phyloP scores from a whole-genome alignment of 441 rosid species.

The Populus hybrid region DNA sequence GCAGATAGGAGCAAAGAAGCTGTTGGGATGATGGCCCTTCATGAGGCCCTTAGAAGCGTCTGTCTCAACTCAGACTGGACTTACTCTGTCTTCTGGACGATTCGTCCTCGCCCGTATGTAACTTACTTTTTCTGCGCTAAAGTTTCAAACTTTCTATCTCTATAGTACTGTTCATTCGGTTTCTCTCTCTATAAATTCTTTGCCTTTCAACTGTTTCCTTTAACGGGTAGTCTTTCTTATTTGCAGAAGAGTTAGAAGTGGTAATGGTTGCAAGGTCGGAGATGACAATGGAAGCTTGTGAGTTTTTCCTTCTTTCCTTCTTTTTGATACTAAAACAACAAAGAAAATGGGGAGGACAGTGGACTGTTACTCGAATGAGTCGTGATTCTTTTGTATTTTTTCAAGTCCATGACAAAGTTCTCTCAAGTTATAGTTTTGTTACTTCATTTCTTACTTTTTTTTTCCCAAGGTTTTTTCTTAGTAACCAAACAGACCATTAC shows the following conservation, averaged over 20 bases:
- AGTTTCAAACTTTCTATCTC: constrained; percentile 12
- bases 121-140: background rate
- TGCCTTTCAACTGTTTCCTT: constrained; percentile 31
- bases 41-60: constrained; percentile 95
- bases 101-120: constrained; percentile 96
- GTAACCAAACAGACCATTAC: constrained; percentile 17
- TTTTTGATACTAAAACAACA: constrained; percentile 24
- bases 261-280: constrained; percentile 95
- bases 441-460: background rate
- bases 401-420: background rate
- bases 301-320: constrained; percentile 30
- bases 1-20: constrained; percentile 97
- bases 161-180: constrained; percentile 2
- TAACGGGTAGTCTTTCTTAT: constrained; percentile 27
- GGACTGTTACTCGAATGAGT: background rate
- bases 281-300: constrained; percentile 98
- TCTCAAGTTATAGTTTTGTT: background rate
- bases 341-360: constrained; percentile 4
- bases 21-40: constrained; percentile 99
- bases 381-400: background rate
- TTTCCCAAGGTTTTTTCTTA: constrained; percentile 9
- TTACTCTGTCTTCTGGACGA: constrained; percentile 99
- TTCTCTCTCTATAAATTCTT: constrained; percentile 13
- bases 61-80: constrained; percentile 96
- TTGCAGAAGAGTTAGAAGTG: constrained; percentile 94